These are phyloP conservation scores for Fusarium sterilihyphosum DNA, from an alignment of 2,329 filamentous ascomycete species.

Conservation along the genomic window DNA sequence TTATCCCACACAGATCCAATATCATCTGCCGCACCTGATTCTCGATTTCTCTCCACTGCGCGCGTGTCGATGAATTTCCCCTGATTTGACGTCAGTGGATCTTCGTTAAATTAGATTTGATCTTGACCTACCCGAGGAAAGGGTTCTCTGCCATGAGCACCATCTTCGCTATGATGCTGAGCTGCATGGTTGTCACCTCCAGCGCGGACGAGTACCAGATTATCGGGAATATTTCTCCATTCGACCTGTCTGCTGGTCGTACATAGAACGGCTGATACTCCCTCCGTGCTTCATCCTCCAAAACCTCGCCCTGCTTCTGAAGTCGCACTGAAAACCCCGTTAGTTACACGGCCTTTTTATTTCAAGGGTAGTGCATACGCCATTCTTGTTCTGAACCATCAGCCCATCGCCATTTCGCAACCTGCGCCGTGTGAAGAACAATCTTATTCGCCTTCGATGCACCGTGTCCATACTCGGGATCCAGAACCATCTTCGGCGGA, in stretches of 20 bases:
- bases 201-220: conserved; percentile 53
- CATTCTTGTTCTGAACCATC: conserved; percentile 50
- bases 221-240: conserved; percentile 53
- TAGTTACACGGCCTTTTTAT: background rate
- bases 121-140: conserved; percentile 45
- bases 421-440: conserved; percentile 54
- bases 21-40: conserved; percentile 52
- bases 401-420: conserved; percentile 54
- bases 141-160: conserved; percentile 54
- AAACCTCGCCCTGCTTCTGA: conserved; percentile 48
- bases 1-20: conserved; percentile 53
- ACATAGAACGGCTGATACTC: conserved; percentile 50
- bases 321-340: conserved; percentile 44
- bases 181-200: conserved; percentile 54
- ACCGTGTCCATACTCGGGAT: conserved; percentile 47
- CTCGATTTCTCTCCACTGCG: conserved; percentile 50
- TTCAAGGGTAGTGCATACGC: conserved; percentile 39
- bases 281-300: conserved; percentile 47
- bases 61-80: conserved; percentile 40
- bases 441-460: conserved; percentile 53
- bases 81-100: conserved; percentile 31
- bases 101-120: background rate
- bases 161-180: conserved; percentile 52
- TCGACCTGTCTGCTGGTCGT: conserved; percentile 48
- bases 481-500: conserved; percentile 50